Evolutionary conservation across 2,329 filamentous ascomycete genomes (phyloP).

Genomic region (Fusarium anguioides): DNA sequence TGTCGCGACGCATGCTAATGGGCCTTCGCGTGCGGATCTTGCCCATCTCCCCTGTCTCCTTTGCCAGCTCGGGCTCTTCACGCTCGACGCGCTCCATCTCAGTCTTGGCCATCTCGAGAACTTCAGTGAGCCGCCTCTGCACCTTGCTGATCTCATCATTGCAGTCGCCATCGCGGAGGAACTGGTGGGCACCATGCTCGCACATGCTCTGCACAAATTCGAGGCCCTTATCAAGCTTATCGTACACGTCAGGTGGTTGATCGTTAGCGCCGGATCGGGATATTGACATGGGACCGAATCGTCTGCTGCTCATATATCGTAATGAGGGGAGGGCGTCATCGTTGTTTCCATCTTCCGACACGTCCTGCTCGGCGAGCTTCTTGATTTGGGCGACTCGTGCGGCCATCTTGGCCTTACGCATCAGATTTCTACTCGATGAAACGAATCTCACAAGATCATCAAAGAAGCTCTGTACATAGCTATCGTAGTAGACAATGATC

Average conservation of each 20-base stretch:
- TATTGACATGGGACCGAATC: slow-evolving; percentile 48
- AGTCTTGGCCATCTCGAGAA: slow-evolving; percentile 69
- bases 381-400: slow-evolving; percentile 76
- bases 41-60: slow-evolving; percentile 52
- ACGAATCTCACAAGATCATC: slow-evolving; percentile 86
- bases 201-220: slow-evolving; percentile 85
- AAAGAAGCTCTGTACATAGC: slow-evolving; percentile 83
- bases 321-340: slow-evolving; percentile 56
- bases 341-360: slow-evolving; percentile 61
- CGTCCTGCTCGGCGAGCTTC: slow-evolving; percentile 68
- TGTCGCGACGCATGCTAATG: slow-evolving; percentile 64
- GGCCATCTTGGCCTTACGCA: slow-evolving; percentile 89
- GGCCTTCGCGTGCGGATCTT: slow-evolving; percentile 63
- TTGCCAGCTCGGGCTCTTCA: slow-evolving; percentile 61
- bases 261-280: slow-evolving; percentile 42
- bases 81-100: slow-evolving; percentile 68
- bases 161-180: slow-evolving; percentile 88
- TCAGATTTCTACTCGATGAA: slow-evolving; percentile 81
- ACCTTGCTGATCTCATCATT: slow-evolving; percentile 79
- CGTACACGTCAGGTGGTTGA: slow-evolving; percentile 66
- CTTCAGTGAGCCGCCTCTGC: slow-evolving; percentile 70
- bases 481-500: slow-evolving; percentile 93
- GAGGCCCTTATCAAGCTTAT: slow-evolving; percentile 80
- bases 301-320: slow-evolving; percentile 54
- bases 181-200: slow-evolving; percentile 88